Conservation (phyloP, 2,329 filamentous ascomycete genomes). For the Aspergillus amoenus region DNA sequence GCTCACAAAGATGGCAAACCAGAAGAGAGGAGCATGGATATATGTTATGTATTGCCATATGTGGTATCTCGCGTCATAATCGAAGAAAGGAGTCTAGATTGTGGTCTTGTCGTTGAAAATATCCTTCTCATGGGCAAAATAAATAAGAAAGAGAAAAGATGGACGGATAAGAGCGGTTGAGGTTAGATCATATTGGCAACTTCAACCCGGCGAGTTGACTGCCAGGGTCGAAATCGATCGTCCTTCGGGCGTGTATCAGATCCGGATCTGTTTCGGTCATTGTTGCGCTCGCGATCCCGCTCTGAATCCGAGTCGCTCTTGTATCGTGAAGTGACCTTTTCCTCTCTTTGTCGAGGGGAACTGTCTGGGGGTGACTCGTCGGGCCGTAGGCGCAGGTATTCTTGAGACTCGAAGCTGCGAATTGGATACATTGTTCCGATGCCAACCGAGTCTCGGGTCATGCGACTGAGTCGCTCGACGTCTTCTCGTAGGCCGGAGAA, state of each 20-base stretch:
- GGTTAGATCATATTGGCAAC: constrained; percentile 32
- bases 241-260: constrained; percentile 15
- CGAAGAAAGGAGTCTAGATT: not conserved
- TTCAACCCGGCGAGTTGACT: constrained; percentile 24
- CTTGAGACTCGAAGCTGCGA: constrained; percentile 29
- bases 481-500: constrained; percentile 44
- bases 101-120: not conserved
- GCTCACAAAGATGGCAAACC: not conserved
- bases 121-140: not conserved
- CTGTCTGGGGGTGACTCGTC: constrained; percentile 18
- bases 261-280: constrained; percentile 17
- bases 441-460: constrained; percentile 31
- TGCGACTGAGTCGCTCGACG: constrained; percentile 35
- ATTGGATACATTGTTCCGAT: constrained; percentile 35
- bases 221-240: constrained; percentile 28
- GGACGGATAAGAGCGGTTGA: not conserved
- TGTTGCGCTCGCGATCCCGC: constrained; percentile 10
- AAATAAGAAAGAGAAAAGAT: not conserved
- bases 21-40: not conserved
- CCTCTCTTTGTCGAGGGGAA: constrained; percentile 15
- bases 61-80: constrained; percentile 5
- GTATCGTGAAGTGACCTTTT: constrained; percentile 16
- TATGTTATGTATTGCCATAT: not conserved
- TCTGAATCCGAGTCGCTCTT: constrained; percentile 26
- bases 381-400: constrained; percentile 30